phyloP scores from a whole-genome alignment of 1,284 basidiomycete genomes.

The Rhodotorula sp. region DNA sequence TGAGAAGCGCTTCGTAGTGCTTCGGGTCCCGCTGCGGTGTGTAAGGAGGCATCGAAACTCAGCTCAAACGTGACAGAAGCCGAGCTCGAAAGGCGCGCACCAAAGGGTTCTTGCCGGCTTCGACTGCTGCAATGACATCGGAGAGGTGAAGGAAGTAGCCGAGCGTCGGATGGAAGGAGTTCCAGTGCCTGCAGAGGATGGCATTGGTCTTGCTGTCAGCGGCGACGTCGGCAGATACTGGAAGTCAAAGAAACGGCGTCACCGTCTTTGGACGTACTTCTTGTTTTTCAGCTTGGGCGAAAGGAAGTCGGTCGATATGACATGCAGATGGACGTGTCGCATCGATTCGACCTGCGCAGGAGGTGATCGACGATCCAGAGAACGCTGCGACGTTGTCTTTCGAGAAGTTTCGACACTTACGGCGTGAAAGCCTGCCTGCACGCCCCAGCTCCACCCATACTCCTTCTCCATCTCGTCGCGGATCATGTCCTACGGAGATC shows the following conservation, averaged over 20 bases:
- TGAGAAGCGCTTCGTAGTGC: constrained; percentile 65
- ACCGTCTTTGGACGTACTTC: constrained; percentile 48
- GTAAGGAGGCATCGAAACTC: not conserved
- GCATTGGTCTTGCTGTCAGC: not conserved
- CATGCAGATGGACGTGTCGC: constrained; percentile 78
- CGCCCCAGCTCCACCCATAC: constrained; percentile 75
- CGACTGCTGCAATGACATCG: constrained; percentile 73
- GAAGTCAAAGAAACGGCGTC: too few species aligned
- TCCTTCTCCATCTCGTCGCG: constrained; percentile 71
- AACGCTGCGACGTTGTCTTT: too few species aligned
- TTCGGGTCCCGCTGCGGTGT: constrained; percentile 51
- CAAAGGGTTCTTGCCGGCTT: constrained; percentile 54
- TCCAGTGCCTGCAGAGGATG: constrained; percentile 66
- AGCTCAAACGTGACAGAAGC: too few species aligned
- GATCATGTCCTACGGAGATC: constrained; percentile 25
- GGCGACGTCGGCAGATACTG: not conserved
- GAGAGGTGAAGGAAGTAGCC: constrained; percentile 82
- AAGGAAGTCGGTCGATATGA: constrained; percentile 74
- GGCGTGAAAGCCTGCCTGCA: constrained; percentile 83
- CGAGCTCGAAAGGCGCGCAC: constrained; percentile 10
- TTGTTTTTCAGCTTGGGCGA: constrained; percentile 77
- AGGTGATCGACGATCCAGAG: too few species aligned
- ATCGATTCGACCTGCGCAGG: constrained; percentile 55
- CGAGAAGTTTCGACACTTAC: constrained; percentile 25
- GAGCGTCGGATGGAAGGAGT: constrained; percentile 81